Conservation (phyloP, 768 basidiomycete genomes). For the Fibroporia radiculosa region DNA sequence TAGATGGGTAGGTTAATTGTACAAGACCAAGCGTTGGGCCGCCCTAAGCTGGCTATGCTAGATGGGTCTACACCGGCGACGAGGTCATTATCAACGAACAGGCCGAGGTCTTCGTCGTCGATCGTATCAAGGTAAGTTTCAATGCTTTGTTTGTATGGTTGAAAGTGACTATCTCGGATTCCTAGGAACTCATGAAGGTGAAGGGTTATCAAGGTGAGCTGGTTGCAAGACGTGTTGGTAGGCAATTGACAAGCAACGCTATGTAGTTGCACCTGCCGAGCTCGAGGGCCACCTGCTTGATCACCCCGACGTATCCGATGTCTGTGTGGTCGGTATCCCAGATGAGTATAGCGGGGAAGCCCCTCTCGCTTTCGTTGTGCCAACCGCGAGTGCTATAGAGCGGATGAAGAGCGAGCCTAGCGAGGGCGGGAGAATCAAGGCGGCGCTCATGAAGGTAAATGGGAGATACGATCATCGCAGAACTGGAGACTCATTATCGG, state of each 20-base stretch:
- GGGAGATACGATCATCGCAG: too few relatives aligned
- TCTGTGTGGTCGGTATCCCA: constrained; percentile 57
- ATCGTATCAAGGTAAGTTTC: constrained; percentile 54
- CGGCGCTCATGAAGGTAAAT: constrained; percentile 50
- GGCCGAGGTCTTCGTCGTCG: constrained; percentile 60
- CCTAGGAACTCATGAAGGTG: constrained; percentile 62
- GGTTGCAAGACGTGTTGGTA: not conserved
- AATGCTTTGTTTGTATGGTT: not conserved
- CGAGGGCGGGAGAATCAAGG: constrained; percentile 35
- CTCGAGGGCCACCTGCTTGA: constrained; percentile 58
- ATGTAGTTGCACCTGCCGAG: constrained; percentile 58
- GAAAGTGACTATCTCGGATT: not conserved
- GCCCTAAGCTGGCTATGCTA: constrained; percentile 26
- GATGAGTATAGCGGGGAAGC: constrained; percentile 70
- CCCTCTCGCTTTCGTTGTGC: constrained; percentile 61
- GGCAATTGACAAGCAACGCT: not conserved
- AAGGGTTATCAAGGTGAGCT: constrained; percentile 28
- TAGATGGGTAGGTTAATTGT: constrained; percentile 2
- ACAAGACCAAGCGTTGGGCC: too few relatives aligned
- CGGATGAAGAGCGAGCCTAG: constrained; percentile 26
- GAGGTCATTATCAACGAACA: constrained; percentile 59
- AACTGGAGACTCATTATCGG: too few relatives aligned
- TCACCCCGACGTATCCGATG: constrained; percentile 51
- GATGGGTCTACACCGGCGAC: constrained; percentile 67
- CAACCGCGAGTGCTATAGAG: constrained; percentile 31